Conservation (phyloP, 2,329 filamentous ascomycete species). For the Cladosporium sp. region DNA sequence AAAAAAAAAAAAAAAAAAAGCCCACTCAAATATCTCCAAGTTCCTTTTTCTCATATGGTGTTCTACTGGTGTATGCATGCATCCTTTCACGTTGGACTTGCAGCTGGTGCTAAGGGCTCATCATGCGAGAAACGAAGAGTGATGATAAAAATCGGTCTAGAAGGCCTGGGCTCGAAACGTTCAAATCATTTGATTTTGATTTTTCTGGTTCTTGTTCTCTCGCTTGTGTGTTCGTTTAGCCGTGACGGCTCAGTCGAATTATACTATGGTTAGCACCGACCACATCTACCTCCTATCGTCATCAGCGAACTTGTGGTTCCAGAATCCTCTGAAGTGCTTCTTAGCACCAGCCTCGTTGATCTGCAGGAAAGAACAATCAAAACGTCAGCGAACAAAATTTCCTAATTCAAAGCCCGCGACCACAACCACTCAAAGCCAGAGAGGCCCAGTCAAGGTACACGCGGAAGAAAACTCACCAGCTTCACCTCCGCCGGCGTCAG, state of each 20-base stretch:
- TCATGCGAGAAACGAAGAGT: neutral
- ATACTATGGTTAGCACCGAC: too few species aligned
- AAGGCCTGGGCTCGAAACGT: neutral
- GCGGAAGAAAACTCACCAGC: constrained; percentile 31
- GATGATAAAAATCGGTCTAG: neutral
- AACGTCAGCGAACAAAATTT: constrained; percentile 3
- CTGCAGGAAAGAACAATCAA: constrained; percentile 17
- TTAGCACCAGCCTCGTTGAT: constrained; percentile 51
- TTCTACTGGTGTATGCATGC: too few species aligned
- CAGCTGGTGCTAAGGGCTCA: neutral
- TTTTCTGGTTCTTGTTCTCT: neutral
- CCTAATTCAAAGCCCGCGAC: neutral
- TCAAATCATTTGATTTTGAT: neutral
- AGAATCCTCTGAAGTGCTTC: constrained; percentile 56
- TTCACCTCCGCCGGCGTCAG: constrained; percentile 60
- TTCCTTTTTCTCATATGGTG: neutral
- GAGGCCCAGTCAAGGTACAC: too few species aligned
- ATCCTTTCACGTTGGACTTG: neutral
- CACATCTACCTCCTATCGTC: constrained; percentile 41
- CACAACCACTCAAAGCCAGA: too few species aligned
- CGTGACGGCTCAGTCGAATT: neutral
- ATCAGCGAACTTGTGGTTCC: constrained; percentile 49
- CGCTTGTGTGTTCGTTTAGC: neutral
- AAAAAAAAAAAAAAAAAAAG: too few species aligned
- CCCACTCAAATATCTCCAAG: neutral